Conservation (phyloP, 495 filamentous ascomycete species). For the Penicillium cataractarum region DNA sequence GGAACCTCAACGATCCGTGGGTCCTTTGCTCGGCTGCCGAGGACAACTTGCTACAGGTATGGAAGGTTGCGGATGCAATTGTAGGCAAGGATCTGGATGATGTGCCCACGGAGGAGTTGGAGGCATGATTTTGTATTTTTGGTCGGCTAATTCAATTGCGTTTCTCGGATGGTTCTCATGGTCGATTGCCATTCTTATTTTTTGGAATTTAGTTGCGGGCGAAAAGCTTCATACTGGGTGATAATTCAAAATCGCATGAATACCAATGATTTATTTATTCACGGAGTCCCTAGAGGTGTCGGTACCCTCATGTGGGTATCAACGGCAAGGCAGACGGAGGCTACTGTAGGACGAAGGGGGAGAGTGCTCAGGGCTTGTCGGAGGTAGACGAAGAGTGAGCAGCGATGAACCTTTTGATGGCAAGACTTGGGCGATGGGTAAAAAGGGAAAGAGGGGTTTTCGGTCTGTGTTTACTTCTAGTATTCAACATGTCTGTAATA, state of each 20-base stretch:
- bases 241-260: slow-evolving; percentile 9
- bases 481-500: too few relatives aligned
- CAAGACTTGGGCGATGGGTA: too few relatives aligned
- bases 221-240: slow-evolving; percentile 12
- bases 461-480: too few relatives aligned
- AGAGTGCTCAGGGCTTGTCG: too few relatives aligned
- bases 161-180: background rate
- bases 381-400: too few relatives aligned
- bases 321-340: too few relatives aligned
- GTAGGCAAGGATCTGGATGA: slow-evolving; percentile 81
- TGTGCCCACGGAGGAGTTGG: slow-evolving; percentile 77
- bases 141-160: background rate
- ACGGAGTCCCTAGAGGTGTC: background rate
- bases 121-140: slow-evolving; percentile 45
- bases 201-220: slow-evolving; percentile 13
- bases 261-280: background rate
- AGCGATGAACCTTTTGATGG: too few relatives aligned
- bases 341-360: too few relatives aligned
- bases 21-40: slow-evolving; percentile 91
- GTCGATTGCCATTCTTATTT: slow-evolving; percentile 4
- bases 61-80: slow-evolving; percentile 91
- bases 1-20: slow-evolving; percentile 97
- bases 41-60: slow-evolving; percentile 95
- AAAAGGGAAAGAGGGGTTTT: too few relatives aligned
- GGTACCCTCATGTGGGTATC: too few relatives aligned